Percentiles rank a stretch among this genome's conserved stretches.
Evolutionary conservation across 768 basidiomycete species (phyloP).

Genomic region (Naematelia encephala): DNA sequence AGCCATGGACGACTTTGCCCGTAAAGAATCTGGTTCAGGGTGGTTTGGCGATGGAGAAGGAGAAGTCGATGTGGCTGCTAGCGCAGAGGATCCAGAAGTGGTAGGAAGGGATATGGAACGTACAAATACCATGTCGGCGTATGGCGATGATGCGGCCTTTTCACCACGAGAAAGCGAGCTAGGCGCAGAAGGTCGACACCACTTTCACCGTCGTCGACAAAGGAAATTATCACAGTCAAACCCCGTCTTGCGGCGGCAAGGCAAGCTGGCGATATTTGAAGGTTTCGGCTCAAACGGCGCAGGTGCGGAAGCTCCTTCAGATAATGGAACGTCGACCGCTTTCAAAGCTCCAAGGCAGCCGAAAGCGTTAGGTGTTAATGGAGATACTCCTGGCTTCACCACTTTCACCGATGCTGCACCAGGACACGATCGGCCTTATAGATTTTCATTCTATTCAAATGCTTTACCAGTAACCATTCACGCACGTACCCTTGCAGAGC

Average conservation of each 20-base stretch:
- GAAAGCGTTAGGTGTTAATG: conserved; percentile 25
- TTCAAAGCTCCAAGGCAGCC: conserved; percentile 44
- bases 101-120: conserved; percentile 19
- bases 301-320: conserved; percentile 17
- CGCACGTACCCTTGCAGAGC: conserved; percentile 83
- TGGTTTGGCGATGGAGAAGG: background rate
- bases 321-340: conserved; percentile 12
- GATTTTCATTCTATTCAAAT: conserved; percentile 98
- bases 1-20: conserved; percentile 46
- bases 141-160: conserved; percentile 26
- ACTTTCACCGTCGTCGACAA: conserved; percentile 58
- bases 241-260: conserved; percentile 55
- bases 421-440: conserved; percentile 79
- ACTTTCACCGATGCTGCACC: conserved; percentile 47
- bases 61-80: background rate
- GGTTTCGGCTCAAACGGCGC: conserved; percentile 47
- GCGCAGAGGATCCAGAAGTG: conserved; percentile 1
- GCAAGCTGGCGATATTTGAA: conserved; percentile 91
- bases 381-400: conserved; percentile 25
- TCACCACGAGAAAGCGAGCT: conserved; percentile 26
- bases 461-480: conserved; percentile 88
- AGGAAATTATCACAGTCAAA: conserved; percentile 85
- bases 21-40: conserved; percentile 26
- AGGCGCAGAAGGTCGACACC: conserved; percentile 9
- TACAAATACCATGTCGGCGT: conserved; percentile 28